phyloP scores from a whole-genome alignment of 768 basidiomycete species.

The Agrocybe praecox region DNA sequence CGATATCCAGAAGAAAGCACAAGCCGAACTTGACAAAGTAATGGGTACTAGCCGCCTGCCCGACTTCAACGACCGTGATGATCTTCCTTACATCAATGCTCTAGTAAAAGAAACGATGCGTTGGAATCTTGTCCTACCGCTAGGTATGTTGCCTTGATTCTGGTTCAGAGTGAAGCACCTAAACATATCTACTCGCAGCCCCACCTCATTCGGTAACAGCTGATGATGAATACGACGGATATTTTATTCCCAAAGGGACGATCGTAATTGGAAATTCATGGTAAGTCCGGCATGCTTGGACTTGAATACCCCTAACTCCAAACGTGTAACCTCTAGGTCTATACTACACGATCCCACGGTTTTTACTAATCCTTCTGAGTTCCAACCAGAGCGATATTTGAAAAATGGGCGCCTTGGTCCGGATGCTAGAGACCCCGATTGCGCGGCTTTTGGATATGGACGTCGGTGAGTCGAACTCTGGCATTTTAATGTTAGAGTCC shows the following conservation, averaged over 20 bases:
- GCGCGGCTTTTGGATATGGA: constrained; percentile 4
- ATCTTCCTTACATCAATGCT: neutral
- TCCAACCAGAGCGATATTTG: neutral
- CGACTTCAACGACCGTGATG: neutral
- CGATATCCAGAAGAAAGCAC: neutral
- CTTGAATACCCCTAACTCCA: neutral
- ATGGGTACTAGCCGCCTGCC: neutral
- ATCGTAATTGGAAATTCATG: constrained; percentile 4
- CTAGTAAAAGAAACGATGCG: constrained; percentile 3
- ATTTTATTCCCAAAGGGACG: constrained; percentile 2
- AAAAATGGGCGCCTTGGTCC: neutral
- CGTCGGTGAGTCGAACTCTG: neutral
- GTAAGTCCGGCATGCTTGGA: neutral
- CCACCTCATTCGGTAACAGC: neutral
- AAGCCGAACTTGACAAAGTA: neutral
- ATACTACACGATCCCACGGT: constrained; percentile 1
- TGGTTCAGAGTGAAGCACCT: neutral
- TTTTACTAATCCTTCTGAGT: constrained; percentile 3
- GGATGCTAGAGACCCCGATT: neutral
- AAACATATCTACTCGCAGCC: too few species aligned
- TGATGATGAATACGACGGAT: constrained; percentile 6
- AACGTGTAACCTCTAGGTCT: neutral
- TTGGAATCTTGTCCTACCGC: constrained; percentile 7
- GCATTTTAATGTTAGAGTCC: too few species aligned
- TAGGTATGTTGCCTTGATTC: neutral